Evolutionary conservation across 179 eudicot species (phyloP), one percentile per base, ranked within the genome.

Genomic region (Beta corolliflora): DNA sequence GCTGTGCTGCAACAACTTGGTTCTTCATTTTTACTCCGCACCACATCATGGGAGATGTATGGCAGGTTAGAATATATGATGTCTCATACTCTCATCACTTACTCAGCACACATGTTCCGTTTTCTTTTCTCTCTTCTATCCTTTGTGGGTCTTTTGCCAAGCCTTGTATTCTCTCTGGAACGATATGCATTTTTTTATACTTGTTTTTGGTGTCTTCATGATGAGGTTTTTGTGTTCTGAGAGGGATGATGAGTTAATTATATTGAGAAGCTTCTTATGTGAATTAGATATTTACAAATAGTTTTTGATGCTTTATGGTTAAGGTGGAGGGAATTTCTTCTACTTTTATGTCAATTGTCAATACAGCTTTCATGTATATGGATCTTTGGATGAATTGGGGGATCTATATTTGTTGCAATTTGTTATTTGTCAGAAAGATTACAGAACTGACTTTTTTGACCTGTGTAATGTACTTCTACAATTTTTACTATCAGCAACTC

Each of bases 41-140:
- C 97, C 71, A 91, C 93, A 80, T 86, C 97, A 14, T 96, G 99
- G 98, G 99, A 94, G 89, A 83, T 88, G 64, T 94, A 91, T 85
- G 99, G 99, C 85, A 96, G 99, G 99, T 96, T 75, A 89, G 71
- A n/a, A 76, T 64, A 55, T 44, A 75, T 63, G 56, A 70, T 60
- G 71, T 45, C 68, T 31, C 36, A 31, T 31, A 31, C 36, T 31
- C 36, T 68, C 80, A 70, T 58, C 18, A 23, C 66, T 21, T 25
- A 25, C 12, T 9, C 13, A 31, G 29, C 52, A 21, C 61, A 56
- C 75, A 11, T 68, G 14, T 53, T 19, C 45, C 5, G 3, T 29
- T 55, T 16, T n/a, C n/a, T n/a, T n/a, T n/a, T n/a, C n/a, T n/a
- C n/a, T n/a, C n/a, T n/a, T n/a, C n/a, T n/a, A n/a, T n/a, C n/a